Conservation (phyloP, 169 alveolate genomes). For the Perkinsus olseni region DNA sequence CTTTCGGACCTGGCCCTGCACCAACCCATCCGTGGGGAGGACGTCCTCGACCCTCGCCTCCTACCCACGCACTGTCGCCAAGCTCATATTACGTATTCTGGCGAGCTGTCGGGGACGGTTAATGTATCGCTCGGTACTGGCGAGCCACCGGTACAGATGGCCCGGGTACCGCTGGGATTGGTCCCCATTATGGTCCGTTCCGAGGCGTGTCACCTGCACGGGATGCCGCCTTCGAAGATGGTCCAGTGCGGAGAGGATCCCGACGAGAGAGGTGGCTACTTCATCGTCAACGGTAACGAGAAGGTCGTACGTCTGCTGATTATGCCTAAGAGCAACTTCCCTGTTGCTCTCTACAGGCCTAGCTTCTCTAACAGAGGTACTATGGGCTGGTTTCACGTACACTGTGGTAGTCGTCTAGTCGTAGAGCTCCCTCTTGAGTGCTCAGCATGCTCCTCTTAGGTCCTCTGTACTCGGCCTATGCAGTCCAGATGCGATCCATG, state of each 20-base stretch:
- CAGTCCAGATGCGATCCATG: constrained; percentile 45
- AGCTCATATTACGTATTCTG: constrained; percentile 25
- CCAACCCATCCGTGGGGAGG: background rate
- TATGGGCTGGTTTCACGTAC: constrained; percentile 57
- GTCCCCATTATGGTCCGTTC: constrained; percentile 95
- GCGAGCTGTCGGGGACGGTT: constrained; percentile 29
- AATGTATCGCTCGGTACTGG: constrained; percentile 14
- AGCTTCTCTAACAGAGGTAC: constrained; percentile 71
- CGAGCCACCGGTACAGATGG: constrained; percentile 9
- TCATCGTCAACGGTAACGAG: constrained; percentile 95
- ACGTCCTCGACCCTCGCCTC: background rate
- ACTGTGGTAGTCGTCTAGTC: constrained; percentile 14
- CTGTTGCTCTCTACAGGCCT: constrained; percentile 70
- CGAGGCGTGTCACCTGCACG: constrained; percentile 80
- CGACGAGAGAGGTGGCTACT: constrained; percentile 97
- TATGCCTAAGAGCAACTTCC: constrained; percentile 85
- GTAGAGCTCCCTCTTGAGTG: too few relatives aligned
- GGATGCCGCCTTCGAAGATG: constrained; percentile 76
- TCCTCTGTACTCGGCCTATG: constrained; percentile 60
- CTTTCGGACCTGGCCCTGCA: background rate
- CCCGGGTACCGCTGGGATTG: constrained; percentile 73
- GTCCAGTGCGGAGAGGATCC: constrained; percentile 90
- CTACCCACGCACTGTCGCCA: constrained; percentile 35
- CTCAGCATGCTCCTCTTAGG: background rate
- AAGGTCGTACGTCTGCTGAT: constrained; percentile 91